Base-by-base conservation (phyloP, 176 grass and related monocot genomes). In the Raddia distichophylla region DNA sequence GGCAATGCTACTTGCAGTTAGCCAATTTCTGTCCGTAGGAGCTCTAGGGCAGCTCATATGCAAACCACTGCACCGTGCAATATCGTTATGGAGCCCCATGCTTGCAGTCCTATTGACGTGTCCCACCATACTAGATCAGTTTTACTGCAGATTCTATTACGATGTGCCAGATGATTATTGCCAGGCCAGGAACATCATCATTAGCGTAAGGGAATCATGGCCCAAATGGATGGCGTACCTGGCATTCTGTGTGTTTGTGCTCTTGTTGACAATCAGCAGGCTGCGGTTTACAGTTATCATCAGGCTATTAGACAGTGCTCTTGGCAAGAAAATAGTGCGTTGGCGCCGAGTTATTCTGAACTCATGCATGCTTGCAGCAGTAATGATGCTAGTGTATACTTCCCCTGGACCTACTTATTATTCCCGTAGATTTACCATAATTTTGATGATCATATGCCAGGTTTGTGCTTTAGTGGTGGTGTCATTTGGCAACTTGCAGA, bases 401-500 rank as follows among this genome's bases (percentile, higher is more conserved):
- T 18, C 57, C 83, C 37, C 0, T 27, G 27, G 27, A 27, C 1
- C 27, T 27, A 1, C 27, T 27, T 27, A 27, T 27, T 27, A 27
- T 27, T 27, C 27, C 27, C 0, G 37, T 40, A 40, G 0, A 27
- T 27, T 40, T 40, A 40, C 4, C 37, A 27, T 2, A 40, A 40
- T 40, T 40, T 0, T 5, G 4, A 40, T 40, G 37, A 3, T 2
- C 37, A 5, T 2, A 40, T 40, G 2, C 1, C 37, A 40, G 37
- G 4, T 40, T 2, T 40, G 1, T 32, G 57, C 19, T 5, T 8
- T 63, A 6, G 0, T 50, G 5, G 1, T 62, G 0, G 7, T 64
- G 2, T 77, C 75, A 17, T 64, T 50, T 37, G 75, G 45, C 1
- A 64, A 64, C 75, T 78, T 78, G 0, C 75, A 78, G 75, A n/a